Base-by-base conservation (phyloP, 805 yeast genomes). In the Kodamaea sagamina region DNA sequence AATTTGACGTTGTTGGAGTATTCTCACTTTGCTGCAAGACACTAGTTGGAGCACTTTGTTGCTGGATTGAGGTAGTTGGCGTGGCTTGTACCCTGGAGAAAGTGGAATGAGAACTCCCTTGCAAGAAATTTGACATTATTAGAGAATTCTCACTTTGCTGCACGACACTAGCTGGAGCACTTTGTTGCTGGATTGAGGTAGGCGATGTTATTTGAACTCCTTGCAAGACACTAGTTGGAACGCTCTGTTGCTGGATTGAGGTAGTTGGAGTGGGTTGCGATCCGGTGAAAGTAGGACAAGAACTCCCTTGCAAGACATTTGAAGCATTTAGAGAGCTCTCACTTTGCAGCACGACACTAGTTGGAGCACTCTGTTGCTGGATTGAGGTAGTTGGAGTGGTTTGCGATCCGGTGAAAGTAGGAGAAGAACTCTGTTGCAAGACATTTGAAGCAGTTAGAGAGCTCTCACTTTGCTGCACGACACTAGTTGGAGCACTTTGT, bases 111-210 rank as follows among this genome's bases (percentile, higher is more conserved):
- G n/a, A n/a, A n/a, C n/a, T n/a, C 49, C 49, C 2, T 39, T 28
- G 42, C 44, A 46, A 12, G 50, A 41, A 9, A 39, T 6, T 4
- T 57, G 49, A 4, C 32, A 29, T 0, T 56, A 54, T 21, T 8
- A 21, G 24, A 21, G 24, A 6, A 8, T 8, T 21, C 8, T 21
- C 24, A 9, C 52, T 49, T 29, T 39, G 39, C 3, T 42, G 42
- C n/a, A 38, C 43, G 21, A 37, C 46, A 18, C 24, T 21, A 21
- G 24, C 8, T 6, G 24, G 8, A 21, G 8, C 24, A 21, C 24
- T 21, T 6, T 21, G 8, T 41, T 4, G 38, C 37, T 7, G 47
- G 32, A 21, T 4, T n/a, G n/a, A n/a, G n/a, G n/a, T n/a, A n/a
- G n/a, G n/a, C n/a, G n/a, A n/a, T n/a, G n/a, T n/a, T n/a, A n/a